Conservation (phyloP, 306 rosid genomes). For the Cucurbita ficifolia region DNA sequence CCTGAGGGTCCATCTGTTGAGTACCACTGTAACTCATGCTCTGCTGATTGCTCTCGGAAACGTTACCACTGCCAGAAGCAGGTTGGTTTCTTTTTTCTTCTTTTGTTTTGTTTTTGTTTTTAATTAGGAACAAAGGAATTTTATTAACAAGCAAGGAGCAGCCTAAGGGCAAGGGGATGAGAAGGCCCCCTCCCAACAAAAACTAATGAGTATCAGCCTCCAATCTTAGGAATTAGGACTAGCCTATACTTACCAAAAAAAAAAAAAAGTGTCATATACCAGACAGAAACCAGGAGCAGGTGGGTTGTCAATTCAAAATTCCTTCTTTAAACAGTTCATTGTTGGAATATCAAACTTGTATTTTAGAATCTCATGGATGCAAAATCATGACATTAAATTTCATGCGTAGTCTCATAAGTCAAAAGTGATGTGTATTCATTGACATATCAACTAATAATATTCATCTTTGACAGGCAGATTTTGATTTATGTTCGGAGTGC, state of each 20-base stretch:
- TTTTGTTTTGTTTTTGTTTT: too few species aligned
- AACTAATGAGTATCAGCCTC: not conserved
- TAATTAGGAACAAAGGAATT: not conserved
- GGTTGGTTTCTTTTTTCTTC: slow-evolving; percentile 25
- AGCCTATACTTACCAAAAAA: too few species aligned
- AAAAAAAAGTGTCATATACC: not conserved
- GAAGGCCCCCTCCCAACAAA: not conserved
- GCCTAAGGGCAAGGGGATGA: not conserved
- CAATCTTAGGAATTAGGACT: not conserved
- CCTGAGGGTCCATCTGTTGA: slow-evolving; percentile 79
- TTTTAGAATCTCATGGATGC: not conserved
- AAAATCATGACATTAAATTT: not conserved
- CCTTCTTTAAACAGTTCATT: not conserved
- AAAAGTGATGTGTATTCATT: not conserved
- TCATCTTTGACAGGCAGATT: slow-evolving; percentile 77
- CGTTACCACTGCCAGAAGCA: slow-evolving; percentile 99
- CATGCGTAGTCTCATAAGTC: not conserved
- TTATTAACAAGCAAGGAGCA: not conserved
- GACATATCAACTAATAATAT: slow-evolving; percentile 20
- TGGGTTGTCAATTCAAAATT: slow-evolving; percentile 9
- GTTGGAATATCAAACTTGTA: not conserved
- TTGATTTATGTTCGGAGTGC: slow-evolving; percentile 80
- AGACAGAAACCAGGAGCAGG: slow-evolving; percentile 53
- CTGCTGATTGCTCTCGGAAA: slow-evolving; percentile 92
- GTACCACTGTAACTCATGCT: slow-evolving; percentile 94